Conservation (phyloP, 345 rosid species). For the Excoecaria agallocha region DNA sequence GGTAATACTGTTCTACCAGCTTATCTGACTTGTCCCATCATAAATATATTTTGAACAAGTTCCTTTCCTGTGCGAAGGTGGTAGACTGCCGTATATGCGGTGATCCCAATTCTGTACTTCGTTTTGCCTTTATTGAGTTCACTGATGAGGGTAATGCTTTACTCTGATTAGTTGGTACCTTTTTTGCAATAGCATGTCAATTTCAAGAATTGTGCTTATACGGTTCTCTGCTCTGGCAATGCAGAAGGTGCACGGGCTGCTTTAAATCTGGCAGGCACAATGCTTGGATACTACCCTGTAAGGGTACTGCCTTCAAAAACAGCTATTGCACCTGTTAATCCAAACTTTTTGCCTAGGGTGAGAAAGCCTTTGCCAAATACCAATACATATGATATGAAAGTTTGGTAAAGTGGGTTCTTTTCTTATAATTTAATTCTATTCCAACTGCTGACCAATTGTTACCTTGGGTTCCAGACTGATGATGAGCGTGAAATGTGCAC, state of each 20-base stretch:
- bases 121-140: conserved; percentile 92
- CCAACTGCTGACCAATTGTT: conserved; percentile 11
- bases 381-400: background rate
- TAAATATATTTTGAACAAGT: conserved; percentile 8
- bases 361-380: conserved; percentile 19
- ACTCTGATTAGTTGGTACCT: background rate
- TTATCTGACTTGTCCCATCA: conserved; percentile 1
- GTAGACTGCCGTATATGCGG: conserved; percentile 97
- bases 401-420: background rate
- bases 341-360: conserved; percentile 91
- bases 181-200: background rate
- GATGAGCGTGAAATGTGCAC: conserved; percentile 97
- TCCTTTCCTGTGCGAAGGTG: conserved; percentile 46
- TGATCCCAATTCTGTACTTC: conserved; percentile 90
- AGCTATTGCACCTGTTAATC: conserved; percentile 96
- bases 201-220: background rate
- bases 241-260: conserved; percentile 81
- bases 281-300: conserved; percentile 90
- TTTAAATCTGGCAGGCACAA: conserved; percentile 69
- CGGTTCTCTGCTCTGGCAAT: conserved; percentile 25
- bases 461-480: conserved; percentile 49
- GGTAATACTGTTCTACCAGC: conserved; percentile 41
- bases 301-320: conserved; percentile 91
- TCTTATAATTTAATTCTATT: background rate
- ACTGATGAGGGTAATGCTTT: conserved; percentile 71